Evolutionary conservation across 2,329 filamentous ascomycete species (phyloP).

Genomic region (Eurotiales sp.): DNA sequence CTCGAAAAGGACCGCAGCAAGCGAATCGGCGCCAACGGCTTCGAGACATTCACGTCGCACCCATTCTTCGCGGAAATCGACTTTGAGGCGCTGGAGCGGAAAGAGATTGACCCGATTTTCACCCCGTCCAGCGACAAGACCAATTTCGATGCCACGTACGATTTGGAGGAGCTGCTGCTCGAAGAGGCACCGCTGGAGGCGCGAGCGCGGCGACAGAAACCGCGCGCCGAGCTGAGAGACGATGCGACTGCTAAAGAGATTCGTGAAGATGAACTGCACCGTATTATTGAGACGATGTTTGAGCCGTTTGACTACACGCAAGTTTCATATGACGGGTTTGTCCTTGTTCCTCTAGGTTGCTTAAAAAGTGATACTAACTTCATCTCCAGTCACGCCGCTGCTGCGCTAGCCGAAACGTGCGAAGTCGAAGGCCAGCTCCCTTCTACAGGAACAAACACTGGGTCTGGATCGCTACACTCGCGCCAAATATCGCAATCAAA

Average conservation of each 20-base stretch:
- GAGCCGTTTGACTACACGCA: conserved; percentile 92
- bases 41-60: conserved; percentile 79
- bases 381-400: conserved; percentile 29
- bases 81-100: conserved; percentile 78
- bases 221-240: conserved; percentile 83
- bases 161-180: conserved; percentile 85
- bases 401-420: conserved; percentile 38
- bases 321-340: conserved; percentile 58
- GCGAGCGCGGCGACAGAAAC: conserved; percentile 86
- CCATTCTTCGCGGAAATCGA: conserved; percentile 86
- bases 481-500: conserved; percentile 36
- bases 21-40: conserved; percentile 77
- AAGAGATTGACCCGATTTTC: conserved; percentile 87
- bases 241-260: conserved; percentile 96
- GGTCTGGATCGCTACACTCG: conserved; percentile 22
- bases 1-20: conserved; percentile 75
- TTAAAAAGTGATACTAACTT: conserved; percentile 9
- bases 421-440: conserved; percentile 39
- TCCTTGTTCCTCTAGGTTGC: not conserved
- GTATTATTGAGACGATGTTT: conserved; percentile 91
- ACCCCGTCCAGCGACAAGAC: conserved; percentile 94
- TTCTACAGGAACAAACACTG: conserved; percentile 18
- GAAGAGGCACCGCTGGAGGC: conserved; percentile 95
- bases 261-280: conserved; percentile 86
- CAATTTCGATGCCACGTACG: conserved; percentile 98